Base-by-base conservation (phyloP, 1,284 basidiomycete species). In the Xanthoconium separans region DNA sequence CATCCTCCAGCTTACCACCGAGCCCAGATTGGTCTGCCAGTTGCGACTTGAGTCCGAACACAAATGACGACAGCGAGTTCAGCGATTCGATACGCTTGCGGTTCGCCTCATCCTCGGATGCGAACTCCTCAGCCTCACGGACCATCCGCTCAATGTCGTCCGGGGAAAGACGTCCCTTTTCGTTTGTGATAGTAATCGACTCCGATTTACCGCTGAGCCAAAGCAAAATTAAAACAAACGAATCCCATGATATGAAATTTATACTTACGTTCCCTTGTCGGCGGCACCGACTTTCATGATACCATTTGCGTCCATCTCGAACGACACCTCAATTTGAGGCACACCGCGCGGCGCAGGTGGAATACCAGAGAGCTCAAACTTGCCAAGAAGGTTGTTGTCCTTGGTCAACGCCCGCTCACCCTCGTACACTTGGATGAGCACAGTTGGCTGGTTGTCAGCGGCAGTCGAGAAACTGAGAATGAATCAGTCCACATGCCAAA, bases 361-460 rank as follows among this genome's bases (percentile, higher is more conserved):
- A 60, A 98, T 97, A 58, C 91, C 75, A 56, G 85, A 89, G 45
- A 98, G 85, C 76, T 98, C 95, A 69, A 34, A 34, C 34, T 34
- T 34, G 34, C 95, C 95, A 60, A 99, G 89, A 52, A 90, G 83
- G 81, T 97, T 95, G 87, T 98, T 98, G 80, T 98, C 94, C 84
- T 95, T 95, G 67, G 34, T 34, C 34, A 34, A 34, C 15, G 34
- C 34, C 12, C 34, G 34, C 34, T 34, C 34, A 16, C 34, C 34
- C 34, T 34, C 34, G 70, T 81, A 97, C 56, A 98, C 93, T 70
- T 91, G 88, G 73, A 96, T 95, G 55, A 92, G 74, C 61, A 95
- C 93, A 36, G 89, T 92, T 8, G 34, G 34, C 34, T 34, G 34
- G 81, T 96, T 96, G 74, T 96, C 93, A 27, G 27, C 27, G 6